These are phyloP conservation scores for Suhomyces bokatorum DNA, from an alignment of 1,139 yeast species.

Conservation along the genomic window DNA sequence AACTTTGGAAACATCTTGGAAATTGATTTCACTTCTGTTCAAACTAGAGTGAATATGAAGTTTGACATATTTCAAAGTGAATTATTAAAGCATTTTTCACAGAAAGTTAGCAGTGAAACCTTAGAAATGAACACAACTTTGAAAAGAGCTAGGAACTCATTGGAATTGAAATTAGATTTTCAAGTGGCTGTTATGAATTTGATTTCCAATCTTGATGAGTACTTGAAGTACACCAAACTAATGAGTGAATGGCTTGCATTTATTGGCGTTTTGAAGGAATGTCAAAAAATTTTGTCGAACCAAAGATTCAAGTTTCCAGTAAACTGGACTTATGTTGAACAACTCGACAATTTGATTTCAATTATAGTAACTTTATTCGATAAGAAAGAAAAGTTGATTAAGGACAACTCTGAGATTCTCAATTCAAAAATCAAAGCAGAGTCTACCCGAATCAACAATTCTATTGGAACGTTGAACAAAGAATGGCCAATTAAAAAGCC, in stretches of 20 bases:
- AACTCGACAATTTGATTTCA: conserved; percentile 53
- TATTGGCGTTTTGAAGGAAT: conserved; percentile 29
- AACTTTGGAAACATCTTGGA: conserved; percentile 43
- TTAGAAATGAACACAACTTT: conserved; percentile 18
- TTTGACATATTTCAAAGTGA: conserved; percentile 61
- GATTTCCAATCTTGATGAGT: conserved; percentile 20
- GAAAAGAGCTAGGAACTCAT: conserved; percentile 15
- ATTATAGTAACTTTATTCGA: conserved; percentile 46
- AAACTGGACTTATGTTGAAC: conserved; percentile 66
- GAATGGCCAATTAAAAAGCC: conserved; percentile 58
- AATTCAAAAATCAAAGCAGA: conserved; percentile 45
- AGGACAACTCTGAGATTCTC: conserved; percentile 44
- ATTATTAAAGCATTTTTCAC: conserved; percentile 46
- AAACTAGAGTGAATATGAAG: conserved; percentile 52
- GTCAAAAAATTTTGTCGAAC: conserved; percentile 48
- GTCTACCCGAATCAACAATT: conserved; percentile 37
- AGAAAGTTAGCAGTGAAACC: conserved; percentile 25
- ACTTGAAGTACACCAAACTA: conserved; percentile 17
- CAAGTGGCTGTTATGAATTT: conserved; percentile 19
- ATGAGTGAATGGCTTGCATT: conserved; percentile 29
- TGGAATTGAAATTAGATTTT: conserved; percentile 24
- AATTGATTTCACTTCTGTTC: conserved; percentile 53
- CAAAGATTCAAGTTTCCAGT: conserved; percentile 50
- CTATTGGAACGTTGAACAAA: conserved; percentile 24
- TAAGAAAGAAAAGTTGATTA: conserved; percentile 40